Evolutionary conservation across 164 flowering plant species (phyloP), one percentile per base, ranked within the genome.

Genomic region (Cinnamomum micranthum): DNA sequence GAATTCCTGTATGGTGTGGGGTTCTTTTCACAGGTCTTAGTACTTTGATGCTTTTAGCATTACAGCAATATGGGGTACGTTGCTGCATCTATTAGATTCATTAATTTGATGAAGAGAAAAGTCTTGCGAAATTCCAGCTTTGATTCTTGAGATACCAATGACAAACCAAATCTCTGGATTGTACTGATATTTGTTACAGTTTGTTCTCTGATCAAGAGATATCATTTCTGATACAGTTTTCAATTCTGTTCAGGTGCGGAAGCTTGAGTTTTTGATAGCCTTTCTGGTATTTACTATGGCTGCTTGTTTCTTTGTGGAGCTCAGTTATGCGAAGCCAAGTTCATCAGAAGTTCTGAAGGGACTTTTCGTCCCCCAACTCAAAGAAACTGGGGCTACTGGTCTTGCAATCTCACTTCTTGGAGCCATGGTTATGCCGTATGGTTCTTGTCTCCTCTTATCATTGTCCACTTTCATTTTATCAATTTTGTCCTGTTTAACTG

Each of bases 361-460:
- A 6, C 88, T 93, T 74, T 95, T 95, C 81, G 86, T 93, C 77
- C 99, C 99, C 19, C 93, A 88, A 79, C 89, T 93, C n/a, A 89
- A 88, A 76, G 95, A 92, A 70, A 76, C 76, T 78, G 97, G 98
- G 75, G 93, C 95, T 52, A 89, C 97, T 73, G 90, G 85, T 41
- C 89, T 92, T 66, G 98, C 97, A 35, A 90, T 93, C 77, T 92
- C 98, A 65, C 91, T 93, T 28, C 91, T 93, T 72, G 98, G 98
- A 69, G 98, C 98, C 64, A 92, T 93, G 94, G 95, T 93, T 75
- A 93, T 93, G 97, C 98, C 98, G 98, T 91, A 85, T 70, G 95
- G 81, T 65, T 75, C 75, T 67, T 69, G 50, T 64, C 4, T 62
- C 10, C 66, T 55, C 65, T 19, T 14, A 25, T 11, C 41, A 1